Evolutionary conservation across 1,284 basidiomycete species (phyloP).

Genomic region (Volvariella volvacea): DNA sequence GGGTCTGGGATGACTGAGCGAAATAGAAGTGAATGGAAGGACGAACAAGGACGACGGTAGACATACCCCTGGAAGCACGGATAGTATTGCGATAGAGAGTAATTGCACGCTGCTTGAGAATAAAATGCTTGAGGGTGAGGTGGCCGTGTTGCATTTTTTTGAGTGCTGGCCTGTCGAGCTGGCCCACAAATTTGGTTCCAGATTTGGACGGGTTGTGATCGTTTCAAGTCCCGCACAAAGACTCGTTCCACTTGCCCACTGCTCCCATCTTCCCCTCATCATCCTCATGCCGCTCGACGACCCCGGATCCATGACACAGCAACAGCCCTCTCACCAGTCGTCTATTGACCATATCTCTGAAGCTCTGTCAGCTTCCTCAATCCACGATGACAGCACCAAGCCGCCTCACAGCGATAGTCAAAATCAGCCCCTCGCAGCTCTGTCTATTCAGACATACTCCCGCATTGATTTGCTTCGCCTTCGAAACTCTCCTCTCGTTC

Average conservation of each 20-base stretch:
- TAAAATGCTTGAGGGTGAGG: slow-evolving; percentile 65
- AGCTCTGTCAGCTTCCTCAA: slow-evolving; percentile 27
- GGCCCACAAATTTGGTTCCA: slow-evolving; percentile 4
- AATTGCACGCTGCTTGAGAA: slow-evolving; percentile 56
- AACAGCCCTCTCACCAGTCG: not conserved
- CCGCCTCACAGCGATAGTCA: slow-evolving; percentile 16
- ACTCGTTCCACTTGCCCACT: not conserved
- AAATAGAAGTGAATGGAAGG: slow-evolving; percentile 9
- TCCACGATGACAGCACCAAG: slow-evolving; percentile 24
- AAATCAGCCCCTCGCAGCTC: slow-evolving; percentile 18
- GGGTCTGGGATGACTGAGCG: slow-evolving; percentile 56
- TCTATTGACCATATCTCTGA: slow-evolving; percentile 18
- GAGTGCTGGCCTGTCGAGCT: slow-evolving; percentile 12
- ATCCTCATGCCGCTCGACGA: not conserved
- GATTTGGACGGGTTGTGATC: slow-evolving; percentile 17
- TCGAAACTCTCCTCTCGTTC: slow-evolving; percentile 72
- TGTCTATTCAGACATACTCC: slow-evolving; percentile 55
- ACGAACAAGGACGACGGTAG: slow-evolving; percentile 3
- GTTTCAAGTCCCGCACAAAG: slow-evolving; percentile 34
- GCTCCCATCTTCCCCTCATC: not conserved
- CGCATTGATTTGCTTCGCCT: slow-evolving; percentile 61
- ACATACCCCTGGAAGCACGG: slow-evolving; percentile 59
- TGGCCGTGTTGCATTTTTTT: slow-evolving; percentile 11
- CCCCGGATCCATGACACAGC: not conserved
- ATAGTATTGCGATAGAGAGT: slow-evolving; percentile 58